Evolutionary conservation across 2,329 filamentous ascomycete species (phyloP).

Genomic region (Pseudogymnoascus sp.): DNA sequence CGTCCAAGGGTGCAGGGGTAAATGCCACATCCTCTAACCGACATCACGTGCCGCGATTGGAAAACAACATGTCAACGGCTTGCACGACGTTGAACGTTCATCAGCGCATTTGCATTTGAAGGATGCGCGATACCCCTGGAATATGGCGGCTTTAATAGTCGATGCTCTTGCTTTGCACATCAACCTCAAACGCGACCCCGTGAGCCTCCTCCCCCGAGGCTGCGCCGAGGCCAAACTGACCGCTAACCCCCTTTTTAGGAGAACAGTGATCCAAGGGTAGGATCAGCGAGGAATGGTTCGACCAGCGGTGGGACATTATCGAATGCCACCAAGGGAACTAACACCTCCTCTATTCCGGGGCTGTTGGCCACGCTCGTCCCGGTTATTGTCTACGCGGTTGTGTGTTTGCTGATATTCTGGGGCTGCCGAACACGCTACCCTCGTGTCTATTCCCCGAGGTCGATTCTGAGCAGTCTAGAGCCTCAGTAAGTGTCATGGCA

Average conservation of each 20-base stretch:
- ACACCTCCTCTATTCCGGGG: conserved; percentile 37
- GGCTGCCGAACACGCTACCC: conserved; percentile 41
- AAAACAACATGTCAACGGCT: not conserved
- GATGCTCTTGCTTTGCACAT: not conserved
- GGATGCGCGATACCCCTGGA: not conserved
- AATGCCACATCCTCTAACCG: not conserved
- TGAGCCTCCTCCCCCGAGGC: not conserved
- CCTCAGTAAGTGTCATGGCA: conserved; percentile 39
- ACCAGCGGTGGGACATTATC: conserved; percentile 20
- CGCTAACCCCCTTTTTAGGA: not conserved
- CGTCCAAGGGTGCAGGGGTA: not conserved
- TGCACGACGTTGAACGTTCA: not conserved
- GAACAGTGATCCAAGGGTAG: conserved; percentile 36
- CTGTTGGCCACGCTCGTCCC: conserved; percentile 49
- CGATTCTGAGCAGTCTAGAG: conserved; percentile 43
- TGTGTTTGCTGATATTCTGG: conserved; percentile 49
- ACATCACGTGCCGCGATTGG: not conserved
- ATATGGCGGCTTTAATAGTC: conserved; percentile 7
- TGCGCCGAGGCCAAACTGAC: not conserved
- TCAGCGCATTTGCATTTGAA: not conserved
- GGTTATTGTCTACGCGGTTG: conserved; percentile 41
- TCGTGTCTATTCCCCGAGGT: conserved; percentile 52
- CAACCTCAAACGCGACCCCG: not conserved
- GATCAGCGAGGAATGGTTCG: conserved; percentile 39
- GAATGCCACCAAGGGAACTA: conserved; percentile 33